phyloP scores from a whole-genome alignment of 306 rosid genomes.

The Herpetospermum pedunculosum region DNA sequence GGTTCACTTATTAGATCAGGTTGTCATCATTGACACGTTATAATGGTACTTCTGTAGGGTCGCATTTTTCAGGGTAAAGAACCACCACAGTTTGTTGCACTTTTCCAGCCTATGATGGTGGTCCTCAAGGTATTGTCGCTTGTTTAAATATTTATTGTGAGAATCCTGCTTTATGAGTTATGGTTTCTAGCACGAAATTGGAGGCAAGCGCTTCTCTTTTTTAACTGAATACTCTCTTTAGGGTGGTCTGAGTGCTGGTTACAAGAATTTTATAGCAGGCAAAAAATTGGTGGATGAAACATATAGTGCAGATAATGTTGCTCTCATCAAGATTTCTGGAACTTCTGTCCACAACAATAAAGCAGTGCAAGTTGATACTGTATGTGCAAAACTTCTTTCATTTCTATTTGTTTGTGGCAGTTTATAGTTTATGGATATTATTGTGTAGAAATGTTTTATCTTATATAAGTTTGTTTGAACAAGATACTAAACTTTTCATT shows the following conservation, averaged over 20 bases:
- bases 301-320: conserved; percentile 48
- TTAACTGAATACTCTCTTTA: conserved; percentile 16
- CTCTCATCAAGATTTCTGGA: conserved; percentile 72
- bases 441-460: background rate
- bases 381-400: conserved; percentile 24
- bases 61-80: conserved; percentile 87
- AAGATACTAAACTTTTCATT: no score
- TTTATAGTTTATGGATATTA: background rate
- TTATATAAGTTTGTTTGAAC: no score
- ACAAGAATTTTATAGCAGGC: conserved; percentile 50
- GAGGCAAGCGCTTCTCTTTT: background rate
- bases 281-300: conserved; percentile 71
- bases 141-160: background rate
- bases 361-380: conserved; percentile 87
- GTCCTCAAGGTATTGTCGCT: conserved; percentile 58
- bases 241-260: conserved; percentile 95
- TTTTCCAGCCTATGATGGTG: conserved; percentile 93
- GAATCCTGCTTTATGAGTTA: background rate
- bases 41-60: conserved; percentile 37
- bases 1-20: background rate
- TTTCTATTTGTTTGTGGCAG: background rate
- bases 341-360: conserved; percentile 65
- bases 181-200: background rate
- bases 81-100: conserved; percentile 80
- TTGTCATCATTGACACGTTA: background rate